Evolutionary conservation across 306 rosid genomes (phyloP).

Genomic region (Malus domestica): DNA sequence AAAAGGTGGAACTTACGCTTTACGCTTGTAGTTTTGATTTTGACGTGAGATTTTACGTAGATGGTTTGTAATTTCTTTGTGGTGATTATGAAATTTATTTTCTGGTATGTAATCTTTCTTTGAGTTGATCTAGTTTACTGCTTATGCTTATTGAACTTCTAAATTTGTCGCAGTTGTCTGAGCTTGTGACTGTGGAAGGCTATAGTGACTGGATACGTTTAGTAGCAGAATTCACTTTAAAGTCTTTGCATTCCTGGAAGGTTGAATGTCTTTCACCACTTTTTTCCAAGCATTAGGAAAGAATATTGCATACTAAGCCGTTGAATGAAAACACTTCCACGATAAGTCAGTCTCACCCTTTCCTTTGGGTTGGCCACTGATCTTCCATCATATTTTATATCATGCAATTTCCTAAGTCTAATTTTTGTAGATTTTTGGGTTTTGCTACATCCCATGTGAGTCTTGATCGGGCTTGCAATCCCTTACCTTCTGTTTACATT

Average conservation of each 20-base stretch:
- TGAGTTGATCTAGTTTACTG: not conserved
- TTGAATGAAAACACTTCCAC: not conserved
- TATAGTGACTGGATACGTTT: conserved; percentile 91
- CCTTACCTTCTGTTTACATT: not conserved
- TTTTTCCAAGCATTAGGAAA: not conserved
- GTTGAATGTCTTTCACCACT: conserved; percentile 29
- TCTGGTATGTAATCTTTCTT: not conserved
- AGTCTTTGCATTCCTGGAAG: conserved; percentile 97
- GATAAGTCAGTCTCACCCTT: not conserved
- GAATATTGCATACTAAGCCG: not conserved
- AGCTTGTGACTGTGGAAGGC: conserved; percentile 82
- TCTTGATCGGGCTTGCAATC: not conserved
- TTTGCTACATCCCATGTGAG: not conserved
- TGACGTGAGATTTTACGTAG: not conserved
- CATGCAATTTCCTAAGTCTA: not conserved
- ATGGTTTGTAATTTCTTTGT: not conserved
- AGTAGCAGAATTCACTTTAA: conserved; percentile 86
- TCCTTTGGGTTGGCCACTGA: not conserved
- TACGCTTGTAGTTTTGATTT: not conserved
- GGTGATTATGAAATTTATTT: not conserved
- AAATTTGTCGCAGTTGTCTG: conserved; percentile 67
- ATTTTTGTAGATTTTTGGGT: not conserved
- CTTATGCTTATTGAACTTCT: conserved; percentile 18
- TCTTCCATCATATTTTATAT: not conserved
- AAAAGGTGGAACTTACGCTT: not conserved